These are phyloP conservation scores for Tuber microsphaerosporum DNA, from an alignment of 495 filamentous ascomycete species.

Conservation along the genomic window DNA sequence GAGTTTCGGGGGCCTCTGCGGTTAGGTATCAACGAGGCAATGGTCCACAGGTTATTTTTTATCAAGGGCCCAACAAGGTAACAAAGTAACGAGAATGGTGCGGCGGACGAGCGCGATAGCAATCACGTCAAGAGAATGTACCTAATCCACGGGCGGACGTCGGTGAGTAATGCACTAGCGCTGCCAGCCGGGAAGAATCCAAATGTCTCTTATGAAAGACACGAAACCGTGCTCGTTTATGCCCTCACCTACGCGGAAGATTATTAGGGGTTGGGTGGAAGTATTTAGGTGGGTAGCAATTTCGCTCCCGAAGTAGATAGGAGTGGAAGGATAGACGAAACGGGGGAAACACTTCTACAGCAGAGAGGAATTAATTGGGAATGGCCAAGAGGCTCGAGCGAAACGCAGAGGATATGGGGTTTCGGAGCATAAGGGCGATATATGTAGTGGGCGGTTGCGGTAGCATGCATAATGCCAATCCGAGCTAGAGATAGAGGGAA, in stretches of 20 bases:
- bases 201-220: conserved; percentile 47
- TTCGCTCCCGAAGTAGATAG: background rate
- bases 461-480: too few species aligned
- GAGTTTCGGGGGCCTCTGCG: conserved; percentile 51
- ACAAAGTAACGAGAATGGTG: conserved; percentile 55
- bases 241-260: conserved; percentile 52
- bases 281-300: background rate
- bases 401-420: too few species aligned
- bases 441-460: too few species aligned
- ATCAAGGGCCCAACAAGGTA: conserved; percentile 1
- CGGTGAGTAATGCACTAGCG: conserved; percentile 43
- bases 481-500: too few species aligned
- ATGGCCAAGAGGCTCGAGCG: conserved; percentile 34
- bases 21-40: background rate
- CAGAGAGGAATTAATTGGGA: conserved; percentile 47
- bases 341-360: conserved; percentile 39
- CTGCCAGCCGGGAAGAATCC: conserved; percentile 51
- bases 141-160: conserved; percentile 48
- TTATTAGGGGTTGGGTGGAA: conserved; percentile 40
- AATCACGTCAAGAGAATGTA: conserved; percentile 51
- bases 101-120: conserved; percentile 56
- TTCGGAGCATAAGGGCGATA: too few species aligned
- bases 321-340: background rate
- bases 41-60: too few species aligned
- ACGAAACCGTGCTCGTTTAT: conserved; percentile 52